A percentile compares a stretch with the other conserved stretches of the same genome.
These are phyloP conservation scores for Neonectria magnoliae DNA, from an alignment of 2,329 filamentous ascomycete species.

Conservation along the genomic window DNA sequence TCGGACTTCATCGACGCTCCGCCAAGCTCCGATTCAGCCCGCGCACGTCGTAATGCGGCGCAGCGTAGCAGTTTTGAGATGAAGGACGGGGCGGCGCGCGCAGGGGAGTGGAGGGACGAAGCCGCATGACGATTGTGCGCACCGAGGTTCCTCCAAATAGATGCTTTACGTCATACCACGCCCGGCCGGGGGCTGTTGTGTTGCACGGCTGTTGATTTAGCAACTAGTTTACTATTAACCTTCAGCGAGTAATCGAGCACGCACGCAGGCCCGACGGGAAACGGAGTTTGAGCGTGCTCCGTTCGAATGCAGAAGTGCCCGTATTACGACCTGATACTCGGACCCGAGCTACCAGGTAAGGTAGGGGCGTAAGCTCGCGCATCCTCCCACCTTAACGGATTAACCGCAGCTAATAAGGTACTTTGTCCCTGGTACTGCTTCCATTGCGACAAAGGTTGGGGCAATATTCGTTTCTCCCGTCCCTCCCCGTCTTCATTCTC, in stretches of 20 bases:
- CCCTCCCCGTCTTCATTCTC: neutral
- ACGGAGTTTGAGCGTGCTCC: neutral
- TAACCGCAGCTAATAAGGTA: neutral
- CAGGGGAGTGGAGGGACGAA: neutral
- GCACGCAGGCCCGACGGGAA: too few species aligned
- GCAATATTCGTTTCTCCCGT: neutral
- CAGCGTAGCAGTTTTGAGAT: neutral
- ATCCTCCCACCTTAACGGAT: neutral
- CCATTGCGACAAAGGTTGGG: neutral
- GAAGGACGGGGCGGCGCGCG: neutral
- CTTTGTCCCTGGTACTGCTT: neutral
- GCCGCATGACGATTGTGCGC: constrained; percentile 8
- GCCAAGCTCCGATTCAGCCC: neutral
- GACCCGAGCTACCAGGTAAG: neutral
- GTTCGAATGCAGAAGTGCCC: neutral
- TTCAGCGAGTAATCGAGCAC: too few species aligned
- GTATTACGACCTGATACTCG: neutral
- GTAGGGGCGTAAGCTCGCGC: neutral
- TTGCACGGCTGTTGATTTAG: neutral
- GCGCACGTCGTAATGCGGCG: neutral
- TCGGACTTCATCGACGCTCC: neutral
- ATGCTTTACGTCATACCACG: constrained; percentile 2
- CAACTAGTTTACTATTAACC: neutral
- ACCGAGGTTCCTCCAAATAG: neutral
- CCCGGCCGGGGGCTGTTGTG: too few species aligned